Evolutionary conservation across 169 alveolate species (phyloP), one percentile per base, ranked within the genome.

Genomic region (Plasmodium chabaudi): DNA sequence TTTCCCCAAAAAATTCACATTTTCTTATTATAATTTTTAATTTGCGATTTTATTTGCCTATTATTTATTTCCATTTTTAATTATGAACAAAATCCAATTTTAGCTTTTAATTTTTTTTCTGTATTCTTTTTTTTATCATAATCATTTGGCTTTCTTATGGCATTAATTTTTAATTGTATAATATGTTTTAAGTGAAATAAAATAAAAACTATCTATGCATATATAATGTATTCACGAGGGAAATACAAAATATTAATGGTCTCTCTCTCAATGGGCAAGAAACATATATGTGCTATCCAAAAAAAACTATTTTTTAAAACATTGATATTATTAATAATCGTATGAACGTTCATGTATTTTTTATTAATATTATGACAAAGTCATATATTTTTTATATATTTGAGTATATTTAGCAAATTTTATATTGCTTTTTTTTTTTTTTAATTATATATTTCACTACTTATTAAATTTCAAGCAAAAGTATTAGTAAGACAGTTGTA

Each of bases 81-180:
- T n/a, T 57, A 19, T 57, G 19, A 57, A 17, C 4, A 17, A 9
- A 57, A n/a, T 57, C n/a, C 65, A 57, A 57, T 57, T 57, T 57
- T 57, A n/a, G 19, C 19, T 57, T 57, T 57, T 13, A 15, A 57
- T 15, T 57, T 57, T 19, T 57, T 57, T 17, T 57, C 5, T 57
- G 65, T 17, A 57, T 57, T 9, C 25, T 57, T 57, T 17, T 57
- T 57, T 57, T 57, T 57, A n/a, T n/a, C 27, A 9, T 17, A n/a
- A n/a, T 19, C 5, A 12, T 23, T 57, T 12, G 65, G 3, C 4
- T n/a, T 7, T 56, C 13, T 57, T 17, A 57, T 57, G 65, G 65
- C 42, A 13, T 57, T 57, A n/a, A 17, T 57, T 57, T 57, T 57
- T 57, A 17, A 57, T n/a, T 57, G 10, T 57, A 57, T 57, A 57